Evolutionary conservation across 305 asterid genomes (phyloP).

Genomic region (Fraxinus angustifolia): DNA sequence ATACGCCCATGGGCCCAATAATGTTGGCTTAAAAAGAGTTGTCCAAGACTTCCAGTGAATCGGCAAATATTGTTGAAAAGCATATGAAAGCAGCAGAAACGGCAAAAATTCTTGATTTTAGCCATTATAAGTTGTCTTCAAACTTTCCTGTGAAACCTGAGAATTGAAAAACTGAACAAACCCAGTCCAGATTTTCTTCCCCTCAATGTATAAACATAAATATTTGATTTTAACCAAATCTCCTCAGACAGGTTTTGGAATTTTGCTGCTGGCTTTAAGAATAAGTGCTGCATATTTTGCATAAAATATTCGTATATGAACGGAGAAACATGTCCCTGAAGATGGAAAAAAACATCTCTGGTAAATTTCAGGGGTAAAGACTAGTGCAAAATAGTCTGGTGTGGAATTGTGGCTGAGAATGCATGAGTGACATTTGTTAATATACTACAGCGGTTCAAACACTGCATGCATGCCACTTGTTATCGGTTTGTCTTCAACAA

Average conservation of each 20-base stretch:
- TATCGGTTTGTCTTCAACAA: constrained; percentile 26
- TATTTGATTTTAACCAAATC: not conserved
- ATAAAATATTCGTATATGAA: not conserved
- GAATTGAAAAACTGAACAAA: constrained; percentile 1
- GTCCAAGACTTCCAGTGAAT: not conserved
- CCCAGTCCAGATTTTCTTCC: not conserved
- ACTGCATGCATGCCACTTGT: constrained; percentile 71
- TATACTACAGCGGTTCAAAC: constrained; percentile 14
- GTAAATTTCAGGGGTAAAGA: not conserved
- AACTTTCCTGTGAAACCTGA: not conserved
- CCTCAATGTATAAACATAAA: not conserved
- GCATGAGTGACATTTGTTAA: constrained; percentile 33
- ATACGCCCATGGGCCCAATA: not conserved
- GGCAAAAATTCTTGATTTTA: constrained; percentile 15
- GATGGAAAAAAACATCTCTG: not conserved
- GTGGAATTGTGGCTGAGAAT: constrained; percentile 15
- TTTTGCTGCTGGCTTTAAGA: not conserved
- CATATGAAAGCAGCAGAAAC: constrained; percentile 13
- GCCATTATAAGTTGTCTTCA: not conserved
- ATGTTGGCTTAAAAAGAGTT: not conserved
- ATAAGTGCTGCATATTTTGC: not conserved
- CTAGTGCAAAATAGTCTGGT: not conserved
- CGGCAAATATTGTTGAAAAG: constrained; percentile 24
- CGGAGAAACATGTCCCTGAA: constrained; percentile 26
- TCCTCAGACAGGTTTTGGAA: not conserved